Base-by-base conservation (phyloP, 2,329 filamentous ascomycete species). In the Chaetomiaceae sp. region DNA sequence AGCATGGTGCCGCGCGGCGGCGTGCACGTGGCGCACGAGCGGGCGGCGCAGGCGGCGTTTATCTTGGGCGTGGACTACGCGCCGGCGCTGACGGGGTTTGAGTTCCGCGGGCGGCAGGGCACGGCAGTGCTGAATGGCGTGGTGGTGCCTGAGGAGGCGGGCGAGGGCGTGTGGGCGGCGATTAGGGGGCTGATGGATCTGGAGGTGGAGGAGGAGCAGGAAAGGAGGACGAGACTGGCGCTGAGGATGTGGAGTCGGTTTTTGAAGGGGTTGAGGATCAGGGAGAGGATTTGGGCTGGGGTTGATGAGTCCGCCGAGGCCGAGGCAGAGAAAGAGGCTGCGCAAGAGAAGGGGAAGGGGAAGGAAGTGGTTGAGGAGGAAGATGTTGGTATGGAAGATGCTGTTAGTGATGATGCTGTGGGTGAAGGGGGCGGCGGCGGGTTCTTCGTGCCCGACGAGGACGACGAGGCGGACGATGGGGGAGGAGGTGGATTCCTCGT, bases 1-100 rank as follows among this genome's bases (percentile, higher is more conserved):
- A 88, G 81, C 51, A 97, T 98, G 93, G 74, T 97, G 0, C 93
- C 93, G 0, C 67, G 69, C 33, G 91, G 93, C 0, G 90, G 87
- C 1, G 75, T 81, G 2, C 88, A 97, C 62, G 70, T 97, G 19
- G 58, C 65, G 6, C 67, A 74, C 48, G 68, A 75, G 38, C 59
- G 83, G 41, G 84, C 86, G 1, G 71, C 78, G 1, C 77, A 78
- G 41, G 91, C 91, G 1, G 88, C 89, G 1, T 80, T 77, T 47
- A 68, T 90, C 1, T 65, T 96, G 1, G 83, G 83, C 0, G 75
- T 97, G 15, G 89, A 97, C 65, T 95, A 86, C 62, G 88, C 88
- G 2, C 88, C 91, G 26, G 93, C 93, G 0, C 79, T 98, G 5
- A 93, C 84, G 0, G 91, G 91, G 0, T 98, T 97, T 59, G 75